Evolutionary conservation across 192 early-diverging fungal species (phyloP).

Genomic region (Haplosporangium gracile): DNA sequence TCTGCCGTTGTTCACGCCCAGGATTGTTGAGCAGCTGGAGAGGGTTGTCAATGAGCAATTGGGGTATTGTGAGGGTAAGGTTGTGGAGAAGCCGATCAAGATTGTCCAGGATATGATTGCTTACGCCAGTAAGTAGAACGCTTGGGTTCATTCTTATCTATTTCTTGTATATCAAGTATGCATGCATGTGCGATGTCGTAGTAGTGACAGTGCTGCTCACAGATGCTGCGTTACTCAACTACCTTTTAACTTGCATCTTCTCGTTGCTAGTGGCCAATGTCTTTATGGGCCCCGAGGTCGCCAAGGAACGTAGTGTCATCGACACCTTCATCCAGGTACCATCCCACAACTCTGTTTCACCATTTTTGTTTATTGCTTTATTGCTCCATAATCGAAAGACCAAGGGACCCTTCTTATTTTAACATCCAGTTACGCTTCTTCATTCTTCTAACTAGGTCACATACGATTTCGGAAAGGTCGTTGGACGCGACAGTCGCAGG

Average conservation of each 20-base stretch:
- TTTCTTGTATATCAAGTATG: neutral
- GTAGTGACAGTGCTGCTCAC: neutral
- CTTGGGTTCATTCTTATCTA: neutral
- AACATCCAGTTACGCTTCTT: neutral
- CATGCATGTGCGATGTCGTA: neutral
- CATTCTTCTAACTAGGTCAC: neutral
- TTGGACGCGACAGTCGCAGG: constrained; percentile 1
- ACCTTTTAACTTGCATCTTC: neutral
- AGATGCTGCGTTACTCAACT: neutral
- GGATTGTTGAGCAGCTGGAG: constrained; percentile 32
- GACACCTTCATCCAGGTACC: constrained; percentile 36
- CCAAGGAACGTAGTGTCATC: constrained; percentile 24
- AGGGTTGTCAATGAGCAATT: constrained; percentile 9
- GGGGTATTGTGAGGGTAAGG: constrained; percentile 24
- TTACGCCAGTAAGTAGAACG: constrained; percentile 41
- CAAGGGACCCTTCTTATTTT: neutral
- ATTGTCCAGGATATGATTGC: constrained; percentile 57
- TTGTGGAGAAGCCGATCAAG: constrained; percentile 31
- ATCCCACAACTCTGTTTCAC: neutral
- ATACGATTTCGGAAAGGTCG: constrained; percentile 26
- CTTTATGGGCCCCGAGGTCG: constrained; percentile 38
- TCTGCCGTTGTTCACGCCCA: constrained; percentile 48
- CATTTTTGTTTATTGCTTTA: neutral
- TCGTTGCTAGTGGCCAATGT: constrained; percentile 31
- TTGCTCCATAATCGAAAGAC: neutral